These are phyloP conservation scores for Entonaema liquescens DNA, from an alignment of 495 filamentous ascomycete genomes.

Conservation along the genomic window DNA sequence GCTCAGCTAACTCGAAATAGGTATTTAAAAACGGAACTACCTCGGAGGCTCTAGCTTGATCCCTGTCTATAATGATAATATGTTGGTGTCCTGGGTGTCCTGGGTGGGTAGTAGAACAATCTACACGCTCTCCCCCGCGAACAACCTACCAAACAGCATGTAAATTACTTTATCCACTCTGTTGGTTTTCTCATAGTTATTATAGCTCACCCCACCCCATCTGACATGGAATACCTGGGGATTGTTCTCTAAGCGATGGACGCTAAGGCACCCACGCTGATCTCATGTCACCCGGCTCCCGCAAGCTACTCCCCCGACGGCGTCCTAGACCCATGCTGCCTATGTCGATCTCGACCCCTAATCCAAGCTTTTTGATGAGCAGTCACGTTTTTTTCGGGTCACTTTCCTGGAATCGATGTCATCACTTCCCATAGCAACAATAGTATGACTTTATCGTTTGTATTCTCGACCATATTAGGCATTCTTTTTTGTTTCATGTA, in stretches of 20 bases:
- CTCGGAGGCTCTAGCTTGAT: slow-evolving; percentile 41
- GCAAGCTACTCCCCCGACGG: slow-evolving; percentile 41
- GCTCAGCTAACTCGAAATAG: slow-evolving; percentile 29
- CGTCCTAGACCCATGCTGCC: slow-evolving; percentile 37
- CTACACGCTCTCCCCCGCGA: slow-evolving; percentile 27
- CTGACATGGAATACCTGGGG: slow-evolving; percentile 40
- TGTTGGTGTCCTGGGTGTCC: slow-evolving; percentile 19
- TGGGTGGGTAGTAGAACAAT: slow-evolving; percentile 31
- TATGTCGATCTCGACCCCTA: slow-evolving; percentile 43
- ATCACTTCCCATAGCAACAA: slow-evolving; percentile 25
- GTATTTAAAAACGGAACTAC: slow-evolving; percentile 38
- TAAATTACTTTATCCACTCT: slow-evolving; percentile 27
- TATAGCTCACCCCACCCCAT: slow-evolving; percentile 41
- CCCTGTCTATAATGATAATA: slow-evolving; percentile 34
- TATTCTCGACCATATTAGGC: slow-evolving; percentile 8
- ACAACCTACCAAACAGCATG: slow-evolving; percentile 20
- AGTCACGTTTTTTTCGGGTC: slow-evolving; percentile 39
- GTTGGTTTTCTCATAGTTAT: slow-evolving; percentile 20
- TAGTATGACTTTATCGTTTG: slow-evolving; percentile 21
- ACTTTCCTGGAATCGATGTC: slow-evolving; percentile 39
- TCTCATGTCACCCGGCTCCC: slow-evolving; percentile 43
- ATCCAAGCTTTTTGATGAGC: slow-evolving; percentile 39
- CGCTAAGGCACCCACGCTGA: slow-evolving; percentile 46
- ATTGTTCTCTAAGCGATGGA: slow-evolving; percentile 42
- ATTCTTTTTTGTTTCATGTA: slow-evolving; percentile 1